Conservation (phyloP, 1,284 basidiomycete species). For the Papiliotrema flavescens region DNA sequence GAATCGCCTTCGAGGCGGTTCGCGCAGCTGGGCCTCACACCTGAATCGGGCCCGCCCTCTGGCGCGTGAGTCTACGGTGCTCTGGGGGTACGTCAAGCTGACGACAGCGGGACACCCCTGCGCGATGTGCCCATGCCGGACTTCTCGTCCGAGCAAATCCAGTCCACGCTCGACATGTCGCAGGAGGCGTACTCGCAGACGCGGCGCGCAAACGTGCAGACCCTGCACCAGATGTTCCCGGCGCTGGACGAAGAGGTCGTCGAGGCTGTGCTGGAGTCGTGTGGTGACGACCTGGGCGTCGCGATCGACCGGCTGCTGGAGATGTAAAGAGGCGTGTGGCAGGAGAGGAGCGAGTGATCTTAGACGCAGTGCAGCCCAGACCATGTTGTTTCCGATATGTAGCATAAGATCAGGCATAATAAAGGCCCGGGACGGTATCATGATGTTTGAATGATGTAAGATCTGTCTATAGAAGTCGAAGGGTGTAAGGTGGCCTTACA, state of each 20-base stretch:
- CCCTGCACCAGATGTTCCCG: constrained; percentile 82
- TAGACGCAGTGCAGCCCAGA: neutral
- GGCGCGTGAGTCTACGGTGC: constrained; percentile 19
- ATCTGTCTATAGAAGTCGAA: neutral
- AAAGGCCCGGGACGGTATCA: neutral
- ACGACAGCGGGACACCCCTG: constrained; percentile 18
- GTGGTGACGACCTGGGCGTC: constrained; percentile 79
- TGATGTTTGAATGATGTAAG: neutral
- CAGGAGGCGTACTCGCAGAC: constrained; percentile 33
- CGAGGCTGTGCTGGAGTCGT: constrained; percentile 80
- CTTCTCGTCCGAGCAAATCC: constrained; percentile 23
- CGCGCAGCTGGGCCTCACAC: constrained; percentile 11
- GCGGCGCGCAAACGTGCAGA: constrained; percentile 53
- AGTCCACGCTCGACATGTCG: constrained; percentile 31
- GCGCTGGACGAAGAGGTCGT: constrained; percentile 71
- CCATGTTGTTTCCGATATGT: too few relatives aligned
- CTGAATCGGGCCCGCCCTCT: constrained; percentile 10
- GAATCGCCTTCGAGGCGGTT: constrained; percentile 17
- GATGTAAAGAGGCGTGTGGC: constrained; percentile 11
- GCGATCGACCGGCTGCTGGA: constrained; percentile 65
- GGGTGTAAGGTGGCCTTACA: constrained; percentile 31
- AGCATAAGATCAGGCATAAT: neutral
- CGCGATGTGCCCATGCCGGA: constrained; percentile 21
- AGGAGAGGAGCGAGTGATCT: neutral
- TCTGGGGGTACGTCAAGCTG: neutral